Conservation (phyloP, 108 stramenopile genomes). For the Nitzschia sp. region DNA sequence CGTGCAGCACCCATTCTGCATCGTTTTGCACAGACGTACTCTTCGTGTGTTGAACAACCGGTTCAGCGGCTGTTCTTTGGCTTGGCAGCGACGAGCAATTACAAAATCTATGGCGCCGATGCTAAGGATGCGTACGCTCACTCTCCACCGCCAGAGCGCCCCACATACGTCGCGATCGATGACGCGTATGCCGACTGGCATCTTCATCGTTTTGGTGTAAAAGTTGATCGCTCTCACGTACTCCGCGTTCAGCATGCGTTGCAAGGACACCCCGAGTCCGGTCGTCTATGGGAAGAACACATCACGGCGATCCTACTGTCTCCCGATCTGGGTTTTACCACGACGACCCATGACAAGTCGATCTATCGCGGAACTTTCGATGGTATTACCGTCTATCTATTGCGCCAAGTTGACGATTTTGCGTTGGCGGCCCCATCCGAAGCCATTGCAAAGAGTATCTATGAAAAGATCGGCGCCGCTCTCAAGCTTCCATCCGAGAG, state of each 20-base stretch:
- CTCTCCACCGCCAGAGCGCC: too few relatives aligned
- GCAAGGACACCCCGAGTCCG: conserved; percentile 33
- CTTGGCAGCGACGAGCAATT: neutral
- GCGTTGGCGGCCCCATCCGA: conserved; percentile 9
- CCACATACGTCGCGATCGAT: too few relatives aligned
- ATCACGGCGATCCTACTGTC: conserved; percentile 27
- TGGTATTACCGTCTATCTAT: conserved; percentile 25
- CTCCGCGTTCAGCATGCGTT: too few relatives aligned
- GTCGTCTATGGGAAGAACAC: conserved; percentile 27
- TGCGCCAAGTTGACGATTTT: conserved; percentile 52
- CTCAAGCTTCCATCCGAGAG: neutral
- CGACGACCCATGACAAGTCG: conserved; percentile 44
- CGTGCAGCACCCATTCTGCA: conserved; percentile 33
- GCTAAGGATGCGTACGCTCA: too few relatives aligned
- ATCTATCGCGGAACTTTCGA: conserved; percentile 25
- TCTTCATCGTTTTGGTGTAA: conserved; percentile 32
- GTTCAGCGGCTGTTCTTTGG: neutral
- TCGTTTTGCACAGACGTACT: too few relatives aligned
- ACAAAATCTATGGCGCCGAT: conserved; percentile 35
- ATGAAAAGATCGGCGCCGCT: neutral
- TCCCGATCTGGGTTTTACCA: conserved; percentile 13
- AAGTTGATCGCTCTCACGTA: conserved; percentile 22
- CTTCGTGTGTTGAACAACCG: too few relatives aligned
- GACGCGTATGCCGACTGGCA: too few relatives aligned
- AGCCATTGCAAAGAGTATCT: neutral